Evolutionary conservation across 1,284 basidiomycete genomes (phyloP), one percentile per base, ranked within the genome.

Genomic region (Ceratobasidium sp.): DNA sequence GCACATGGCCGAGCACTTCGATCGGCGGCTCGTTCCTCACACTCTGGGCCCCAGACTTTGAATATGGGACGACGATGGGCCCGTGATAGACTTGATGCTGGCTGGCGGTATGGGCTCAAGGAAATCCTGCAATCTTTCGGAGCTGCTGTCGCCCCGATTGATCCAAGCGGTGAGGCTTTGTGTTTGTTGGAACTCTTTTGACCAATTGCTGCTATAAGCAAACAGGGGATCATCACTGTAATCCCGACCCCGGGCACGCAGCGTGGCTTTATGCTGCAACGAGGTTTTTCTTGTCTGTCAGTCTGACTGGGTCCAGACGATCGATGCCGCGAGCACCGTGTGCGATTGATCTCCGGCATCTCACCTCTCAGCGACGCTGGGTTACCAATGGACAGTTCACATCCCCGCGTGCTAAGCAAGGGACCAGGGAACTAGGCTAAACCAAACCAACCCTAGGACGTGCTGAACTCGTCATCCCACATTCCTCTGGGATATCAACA

Each of bases 311-410:
- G 30, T 56, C 16, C 28, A 33, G 33, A 36, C 53, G 28, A 56
- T 56, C 53, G 53, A 56, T 56, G 28, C 25, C 25, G 30, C 16
- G 16, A 12, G 53, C 25, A 30, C 25, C 8, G 11, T 33, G 53
- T n/a, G 30, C n/a, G 53, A 56, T 56, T 56, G 53, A 56, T 56
- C 53, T 23, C 53, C 53, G 53, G 53, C 16, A 33, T 18, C 53
- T 56, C 53, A 56, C 23, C 16, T 33, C 28, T 56, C 14, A 30
- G 53, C 53, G 28, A 56, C 53, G n/a, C 53, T 56, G 30, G 12
- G 28, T n/a, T 33, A 33, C 30, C 28, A 33, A 33, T 16, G 25
- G 53, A 33, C 28, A 33, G 28, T 30, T 33, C 36, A 11, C 53
- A n/a, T 56, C 30, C 53, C 28, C 53, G 12, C 25, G 8, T 25